Evolutionary conservation across 306 rosid species (phyloP), one percentile per base, ranked within the genome.

Genomic region (Trifolium fragiferum): DNA sequence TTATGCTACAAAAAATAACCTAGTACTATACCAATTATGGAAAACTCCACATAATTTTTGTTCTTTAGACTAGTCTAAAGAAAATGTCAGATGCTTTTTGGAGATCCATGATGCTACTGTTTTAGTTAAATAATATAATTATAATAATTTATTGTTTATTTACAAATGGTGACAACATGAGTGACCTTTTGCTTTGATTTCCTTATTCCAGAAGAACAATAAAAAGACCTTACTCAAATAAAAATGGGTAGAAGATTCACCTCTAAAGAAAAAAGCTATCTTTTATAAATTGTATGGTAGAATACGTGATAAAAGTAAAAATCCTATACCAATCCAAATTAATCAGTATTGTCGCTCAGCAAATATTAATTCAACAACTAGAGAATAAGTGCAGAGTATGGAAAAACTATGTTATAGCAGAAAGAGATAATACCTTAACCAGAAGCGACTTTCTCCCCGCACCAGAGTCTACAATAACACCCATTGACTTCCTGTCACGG

Each of bases 401-500:
- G 50, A 3, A 10, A 13, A 14, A 11, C 7, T 15, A 37, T 15
- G 16, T 10, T 35, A 53, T 40, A 53, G 37, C 49, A 64, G 58
- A 44, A 21, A 55, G 76, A 81, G 53, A 66, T n/a, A 10, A 58
- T 85, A 93, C 98, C 98, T 93, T 90, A 38, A 90, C 96, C 12
- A 90, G 87, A 55, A 93, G 88, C 4, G 84, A 85, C 54, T 82
- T 89, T 74, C 77, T 89, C 66, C 89, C 90, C 2, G 54, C 47
- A 43, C 78, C 41, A 33, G 97, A 83, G 68, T 82, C 80, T 51
- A 84, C 91, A 78, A 90, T 73, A 18, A 93, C 95, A 49, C 97
- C 95, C 98, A 90, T 90, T 61, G 95, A 93, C 82, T 93, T 93
- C 46, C 93, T 86, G 76, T 89, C 92, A 70, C 89, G 95, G 76